Base-by-base conservation (phyloP, 1,284 basidiomycete genomes). In the Cystobasidium pallidum region DNA sequence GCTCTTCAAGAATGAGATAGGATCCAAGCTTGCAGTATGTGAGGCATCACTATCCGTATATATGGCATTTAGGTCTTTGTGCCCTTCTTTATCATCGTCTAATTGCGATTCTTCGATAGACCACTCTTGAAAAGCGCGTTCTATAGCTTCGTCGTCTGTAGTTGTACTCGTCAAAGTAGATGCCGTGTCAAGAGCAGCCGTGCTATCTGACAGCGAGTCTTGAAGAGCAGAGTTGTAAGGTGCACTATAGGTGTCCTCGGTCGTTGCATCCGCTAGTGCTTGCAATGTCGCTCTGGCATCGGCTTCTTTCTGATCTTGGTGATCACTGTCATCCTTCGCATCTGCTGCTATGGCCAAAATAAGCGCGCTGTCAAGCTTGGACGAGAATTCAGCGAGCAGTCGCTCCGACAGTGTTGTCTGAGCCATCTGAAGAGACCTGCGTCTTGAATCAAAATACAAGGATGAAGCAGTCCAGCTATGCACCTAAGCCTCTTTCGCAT, bases 111-210 rank as follows among this genome's bases (percentile, higher is more conserved):
- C 45, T 17, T 59, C 59, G 15, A 64, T 28, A 7, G 68, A 51
- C 68, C 68, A 71, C 15, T 24, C 68, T 64, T 59, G 68, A 47
- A 71, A 71, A 39, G 68, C 68, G 59, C 68, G 68, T 52, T 71
- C 68, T n/a, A 71, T 51, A 32, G 55, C 54, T 34, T 71, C 68
- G 11, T 71, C 68, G 59, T 71, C 61, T 24, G 68, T 64, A 2
- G 59, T 63, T 13, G 45, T 34, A 15, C 24, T 47, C 36, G 43
- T 41, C 45, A 52, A 45, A 10, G 66, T 45, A 21, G 41, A 58
- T 30, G 47, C 49, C 26, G 61, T 62, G 3, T 24, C 47, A 13
- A 26, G 8, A 13, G 67, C 36, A 61, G 24, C 49, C n/a, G 67
- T 47, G n/a, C 28, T 21, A 19, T 43, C 61, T 3, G 68, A 54